Base-by-base conservation (phyloP, 2,329 filamentous ascomycete genomes). In the Verticillium nonalfalfae region DNA sequence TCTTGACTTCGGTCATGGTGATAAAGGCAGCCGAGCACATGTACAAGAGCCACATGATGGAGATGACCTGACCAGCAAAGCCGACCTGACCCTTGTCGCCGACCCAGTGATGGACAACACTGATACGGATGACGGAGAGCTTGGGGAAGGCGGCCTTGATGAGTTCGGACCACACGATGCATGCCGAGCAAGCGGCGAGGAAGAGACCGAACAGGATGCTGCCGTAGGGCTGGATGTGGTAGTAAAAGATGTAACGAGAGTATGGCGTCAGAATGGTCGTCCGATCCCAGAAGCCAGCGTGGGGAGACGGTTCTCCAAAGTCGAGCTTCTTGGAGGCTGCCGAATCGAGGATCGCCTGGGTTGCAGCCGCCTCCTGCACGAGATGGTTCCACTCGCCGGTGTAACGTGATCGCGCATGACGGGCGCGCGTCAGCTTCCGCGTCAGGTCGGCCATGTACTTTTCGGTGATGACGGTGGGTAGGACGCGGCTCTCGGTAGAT, bases 381-480 rank as follows among this genome's bases (percentile, higher is more conserved):
- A 97, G 78, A 14, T 84, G 83, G 70, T 90, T 88, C 95, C 95
- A 99, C 71, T 96, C 91, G 68, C 90, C 88, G 31, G 90, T 80
- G 69, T 95, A 97, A 55, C 95, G 85, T 31, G 90, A 87, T 66
- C 91, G 89, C 59, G 91, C 87, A 73, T 99, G 93, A 34, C 90
- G 85, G 7, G 93, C 92, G 61, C 93, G 86, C 67, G 90, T 86
- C 36, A 98, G 80, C 65, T 90, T 89, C 61, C 94, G 83, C 1
- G 93, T 96, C 36, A 99, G 75, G 66, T 97, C 92, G 60, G 95
- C 95, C 64, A 99, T 81, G 73, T 96, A 99, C 68, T 94, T 89
- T 71, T 96, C 90, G 0, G 95, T 98, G 64, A 99, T 90, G 57
- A 98, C 89, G 18, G 89, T 87, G 0, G 94, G 94, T 2, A 94